Evolutionary conservation across 305 asterid genomes (phyloP), one percentile per base, ranked within the genome.

Genomic region (Plantago coronopus): DNA sequence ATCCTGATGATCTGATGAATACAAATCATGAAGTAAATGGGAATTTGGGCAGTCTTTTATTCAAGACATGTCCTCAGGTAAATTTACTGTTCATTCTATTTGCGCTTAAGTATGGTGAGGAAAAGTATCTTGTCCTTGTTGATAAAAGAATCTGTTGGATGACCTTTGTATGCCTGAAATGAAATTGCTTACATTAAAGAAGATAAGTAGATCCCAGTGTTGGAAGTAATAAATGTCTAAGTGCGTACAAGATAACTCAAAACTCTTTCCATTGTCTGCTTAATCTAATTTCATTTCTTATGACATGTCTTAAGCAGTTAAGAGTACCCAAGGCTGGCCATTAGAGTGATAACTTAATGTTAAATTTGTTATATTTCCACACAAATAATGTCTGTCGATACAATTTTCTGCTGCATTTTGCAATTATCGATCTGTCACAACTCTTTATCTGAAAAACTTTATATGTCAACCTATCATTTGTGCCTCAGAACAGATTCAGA

Each of bases 11-110:
- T 59, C 76, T 66, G 62, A 63, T 65, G 17, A 71, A 63, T 70
- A 54, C 42, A 42, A 61, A 54, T 14, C 82, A 78, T 18, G 95
- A 78, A 71, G 77, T 64, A 17, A 65, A 69, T 53, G 20, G 50
- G 63, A 74, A 69, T 50, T 50, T 63, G 29, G 72, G 75, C 60
- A 79, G 65, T 69, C 80, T 78, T 59, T 54, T 67, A 67, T 71
- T 88, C 65, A 80, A 69, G 77, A 81, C 84, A 74, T 78, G 55
- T 64, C 96, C 95, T 8, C 78, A 72, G 96, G 96, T 88, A 80
- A 73, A 48, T 69, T 67, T 67, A 48, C 68, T 53, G 62, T 63
- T 61, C 53, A 34, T 66, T 53, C 55, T 58, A 18, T 48, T 61
- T 64, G 45, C 65, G 56, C 55, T 60, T 57, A 47, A 68, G 23